phyloP scores from a whole-genome alignment of 257 asterid species.

The Gentiana straminea region DNA sequence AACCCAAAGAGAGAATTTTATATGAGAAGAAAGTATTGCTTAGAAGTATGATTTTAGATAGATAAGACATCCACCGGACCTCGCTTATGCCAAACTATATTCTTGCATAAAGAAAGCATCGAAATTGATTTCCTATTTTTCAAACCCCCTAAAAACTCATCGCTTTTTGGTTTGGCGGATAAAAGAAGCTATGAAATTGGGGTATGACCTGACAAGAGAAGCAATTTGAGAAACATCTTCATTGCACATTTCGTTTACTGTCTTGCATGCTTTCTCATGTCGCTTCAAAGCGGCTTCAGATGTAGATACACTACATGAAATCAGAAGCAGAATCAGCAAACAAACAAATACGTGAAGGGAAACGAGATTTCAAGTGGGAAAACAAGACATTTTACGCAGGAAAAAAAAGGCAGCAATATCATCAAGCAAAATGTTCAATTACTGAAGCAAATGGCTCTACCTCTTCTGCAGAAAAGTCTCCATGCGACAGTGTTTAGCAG shows the following conservation, averaged over 20 bases:
- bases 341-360: constrained; percentile 7
- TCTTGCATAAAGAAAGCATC: too few species aligned
- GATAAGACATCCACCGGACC: too few species aligned
- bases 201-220: constrained; percentile 42
- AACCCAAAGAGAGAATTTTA: too few species aligned
- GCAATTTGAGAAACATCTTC: constrained; percentile 38
- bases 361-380: not conserved
- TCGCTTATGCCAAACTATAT: too few species aligned
- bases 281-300: constrained; percentile 40
- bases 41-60: too few species aligned
- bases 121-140: not conserved
- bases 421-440: not conserved
- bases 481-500: constrained; percentile 81
- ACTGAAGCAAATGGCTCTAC: constrained; percentile 20
- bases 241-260: constrained; percentile 44
- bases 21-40: too few species aligned
- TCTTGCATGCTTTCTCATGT: constrained; percentile 39
- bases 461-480: constrained; percentile 60
- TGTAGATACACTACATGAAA: constrained; percentile 34
- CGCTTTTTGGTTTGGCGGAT: too few species aligned
- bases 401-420: too few species aligned
- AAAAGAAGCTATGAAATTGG: not conserved
- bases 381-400: too few species aligned
- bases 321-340: constrained; percentile 1
- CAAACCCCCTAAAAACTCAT: not conserved